Evolutionary conservation across 768 basidiomycete species (phyloP).

Genomic region (Ramaria rubella): DNA sequence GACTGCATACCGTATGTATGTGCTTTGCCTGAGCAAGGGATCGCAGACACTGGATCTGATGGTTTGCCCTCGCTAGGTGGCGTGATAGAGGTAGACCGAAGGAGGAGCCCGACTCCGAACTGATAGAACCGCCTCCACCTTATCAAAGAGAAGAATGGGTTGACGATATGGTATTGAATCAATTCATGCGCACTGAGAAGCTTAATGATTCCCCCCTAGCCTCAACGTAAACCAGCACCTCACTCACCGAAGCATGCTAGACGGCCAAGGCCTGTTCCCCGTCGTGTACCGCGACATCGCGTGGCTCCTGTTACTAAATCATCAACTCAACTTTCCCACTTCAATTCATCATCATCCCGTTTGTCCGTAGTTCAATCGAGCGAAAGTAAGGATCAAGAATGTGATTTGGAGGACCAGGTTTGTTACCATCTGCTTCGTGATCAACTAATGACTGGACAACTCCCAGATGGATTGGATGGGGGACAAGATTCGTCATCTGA

Average conservation of each 20-base stretch:
- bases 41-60: conserved; percentile 78
- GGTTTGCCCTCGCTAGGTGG: conserved; percentile 45
- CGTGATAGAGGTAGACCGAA: conserved; percentile 62
- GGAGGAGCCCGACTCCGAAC: conserved; percentile 23
- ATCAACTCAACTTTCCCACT: conserved; percentile 21
- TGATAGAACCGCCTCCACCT: conserved; percentile 40
- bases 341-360: conserved; percentile 19
- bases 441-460: too few species aligned
- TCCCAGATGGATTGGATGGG: conserved; percentile 88
- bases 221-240: not conserved
- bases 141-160: conserved; percentile 42
- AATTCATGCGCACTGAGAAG: not conserved
- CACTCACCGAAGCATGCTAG: conserved; percentile 28
- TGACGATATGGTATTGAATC: conserved; percentile 14
- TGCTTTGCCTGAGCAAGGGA: conserved; percentile 54
- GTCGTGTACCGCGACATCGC: conserved; percentile 10
- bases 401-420: conserved; percentile 44
- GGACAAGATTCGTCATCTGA: conserved; percentile 57
- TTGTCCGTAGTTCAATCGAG: not conserved
- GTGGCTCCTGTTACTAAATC: conserved; percentile 12
- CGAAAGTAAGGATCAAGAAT: conserved; percentile 26
- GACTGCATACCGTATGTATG: conserved; percentile 81
- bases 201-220: not conserved
- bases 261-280: not conserved
- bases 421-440: conserved; percentile 8